Evolutionary conservation across 257 asterid genomes (phyloP).

Genomic region (Cinchona pubescens): DNA sequence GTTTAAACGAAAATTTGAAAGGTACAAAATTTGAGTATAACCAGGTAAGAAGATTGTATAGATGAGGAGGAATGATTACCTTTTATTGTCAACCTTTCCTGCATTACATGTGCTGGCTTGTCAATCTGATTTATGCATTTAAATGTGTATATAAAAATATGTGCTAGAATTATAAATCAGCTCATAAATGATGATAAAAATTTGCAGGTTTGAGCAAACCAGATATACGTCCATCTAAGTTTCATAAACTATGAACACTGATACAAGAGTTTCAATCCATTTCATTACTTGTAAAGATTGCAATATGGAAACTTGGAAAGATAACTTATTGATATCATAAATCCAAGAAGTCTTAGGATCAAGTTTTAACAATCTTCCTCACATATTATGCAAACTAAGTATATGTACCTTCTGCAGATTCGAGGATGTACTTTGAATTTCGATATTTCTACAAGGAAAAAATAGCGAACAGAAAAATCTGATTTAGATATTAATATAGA

Average conservation of each 20-base stretch:
- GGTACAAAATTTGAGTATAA: neutral
- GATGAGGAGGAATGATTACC: constrained; percentile 29
- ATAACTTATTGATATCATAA: neutral
- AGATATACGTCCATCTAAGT: neutral
- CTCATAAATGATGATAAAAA: neutral
- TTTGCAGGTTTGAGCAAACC: neutral
- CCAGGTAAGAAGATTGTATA: neutral
- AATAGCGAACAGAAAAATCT: neutral
- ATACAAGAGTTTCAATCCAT: neutral
- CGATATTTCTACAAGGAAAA: constrained; percentile 60
- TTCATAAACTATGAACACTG: neutral
- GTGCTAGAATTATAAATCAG: constrained; percentile 6
- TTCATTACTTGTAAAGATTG: neutral
- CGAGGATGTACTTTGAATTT: constrained; percentile 63
- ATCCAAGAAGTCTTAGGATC: neutral
- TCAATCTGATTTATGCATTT: constrained; percentile 62
- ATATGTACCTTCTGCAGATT: constrained; percentile 61
- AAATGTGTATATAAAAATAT: neutral
- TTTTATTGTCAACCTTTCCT: constrained; percentile 41
- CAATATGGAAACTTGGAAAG: neutral
- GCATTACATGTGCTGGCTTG: constrained; percentile 27
- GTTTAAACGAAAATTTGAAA: too few relatives aligned
- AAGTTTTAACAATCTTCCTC: neutral
- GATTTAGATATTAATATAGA: neutral
- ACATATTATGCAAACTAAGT: neutral